Evolutionary conservation across 164 flowering plant genomes (phyloP), one percentile per base, ranked within the genome.

Genomic region (Sedum album): DNA sequence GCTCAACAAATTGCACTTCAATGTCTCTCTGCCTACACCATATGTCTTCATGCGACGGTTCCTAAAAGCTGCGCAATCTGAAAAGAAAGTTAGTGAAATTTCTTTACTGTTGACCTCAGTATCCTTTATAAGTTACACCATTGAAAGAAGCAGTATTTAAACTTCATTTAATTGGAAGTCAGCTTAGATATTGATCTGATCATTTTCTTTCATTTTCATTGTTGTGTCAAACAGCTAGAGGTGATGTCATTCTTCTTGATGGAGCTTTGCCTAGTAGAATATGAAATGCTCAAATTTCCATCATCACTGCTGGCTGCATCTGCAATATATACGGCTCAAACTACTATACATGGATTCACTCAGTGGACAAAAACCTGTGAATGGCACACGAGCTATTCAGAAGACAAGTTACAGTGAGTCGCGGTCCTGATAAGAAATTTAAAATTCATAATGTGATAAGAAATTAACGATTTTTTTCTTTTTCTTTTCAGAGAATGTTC

Each of bases 11-110:
- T 68, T 86, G 76, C 84, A 84, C 33, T 86, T 83, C 70, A 86
- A 86, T 76, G 69, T 84, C 77, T 81, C 88, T 30, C 66, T 83
- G 28, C 88, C 90, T 14, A 86, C 90, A 10, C 80, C 90, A 13
- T 84, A 76, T 76, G 85, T 85, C 20, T 86, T 86, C 73, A 70
- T 86, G 70, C 67, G 64, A 69, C 74, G 90, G 76, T 86, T 80
- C 66, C 85, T 86, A 49, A 86, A 86, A 78, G 90, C 90, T 68
- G 88, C 90, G 61, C 85, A 86, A 71, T 77, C 82, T 13, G 86
- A 86, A 71, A 77, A 76, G 67, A 83, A 81, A 76, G 88, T 85
- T 4, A 35, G 73, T 67, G 13, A 6, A 6, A 10, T 14, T 6
- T 46, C 10, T 21, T 26, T 46, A 20, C 30, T 21, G 31, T 23